Base-by-base conservation (phyloP, 2,329 filamentous ascomycete species). In the Curvularia lunata region DNA sequence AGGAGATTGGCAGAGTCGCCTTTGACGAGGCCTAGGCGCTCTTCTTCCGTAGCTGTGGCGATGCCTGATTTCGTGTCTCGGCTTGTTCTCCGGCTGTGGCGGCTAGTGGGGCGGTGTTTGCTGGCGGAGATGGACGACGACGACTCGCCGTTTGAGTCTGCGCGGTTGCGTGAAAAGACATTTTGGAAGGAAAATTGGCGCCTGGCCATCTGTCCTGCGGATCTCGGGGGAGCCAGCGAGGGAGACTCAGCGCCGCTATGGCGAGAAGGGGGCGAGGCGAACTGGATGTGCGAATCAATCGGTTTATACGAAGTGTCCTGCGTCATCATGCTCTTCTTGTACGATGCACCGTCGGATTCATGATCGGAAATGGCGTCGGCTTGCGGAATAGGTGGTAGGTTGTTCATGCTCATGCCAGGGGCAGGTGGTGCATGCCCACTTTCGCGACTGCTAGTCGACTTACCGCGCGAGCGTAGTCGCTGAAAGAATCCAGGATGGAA, bases 161-260 rank as follows among this genome's bases (percentile, higher is more conserved):
- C 60, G 25, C 70, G 67, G 49, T 71, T 68, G 34, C 88, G 84
- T 59, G 81, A 80, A 76, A 97, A 95, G 51, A 97, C 87, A 64
- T 90, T 92, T 64, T 93, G 89, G 82, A 98, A 98, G 18, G 91
- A 96, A 78, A 98, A 99, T 72, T 97, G 91, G 59, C 94, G 85
- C 10, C 89, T 86, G 63, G 77, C 61, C 65, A 75, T 62, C 55
- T 81, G 86, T 4, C 87, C 87, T 1, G 88, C 88, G 3, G 85
- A 75, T 55, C 71, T 75, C 0, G 88, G 88, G 1, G 86, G 82
- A 3, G 77, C 79, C 12, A 83, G 76, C 49, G 77, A 79, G 5
- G 56, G 48, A 19, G 77, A 66, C 72, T 77, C 59, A 76, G 78
- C 58, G 75, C 79, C 62, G 74, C 65, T 79, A 23, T 77, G 70